Evolutionary conservation across 768 basidiomycete species (phyloP), one percentile per base, ranked within the genome.

Genomic region (Leccinum sublutescens): DNA sequence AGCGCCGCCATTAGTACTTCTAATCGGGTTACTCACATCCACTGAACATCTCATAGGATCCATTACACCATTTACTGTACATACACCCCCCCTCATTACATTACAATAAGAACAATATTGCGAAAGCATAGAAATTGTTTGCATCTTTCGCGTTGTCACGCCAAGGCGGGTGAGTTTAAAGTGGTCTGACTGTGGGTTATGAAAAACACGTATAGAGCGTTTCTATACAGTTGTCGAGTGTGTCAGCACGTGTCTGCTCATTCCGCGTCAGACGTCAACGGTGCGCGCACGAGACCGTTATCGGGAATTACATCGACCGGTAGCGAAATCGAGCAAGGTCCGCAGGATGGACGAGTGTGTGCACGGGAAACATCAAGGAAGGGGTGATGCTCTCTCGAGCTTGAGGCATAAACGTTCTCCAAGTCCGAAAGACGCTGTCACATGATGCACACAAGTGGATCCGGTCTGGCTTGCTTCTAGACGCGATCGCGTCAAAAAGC

Each of bases 381-480:
- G 59, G 54, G 48, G 25, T 52, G 63, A 50, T 59, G 48, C 33
- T 43, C 40, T 50, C 43, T 48, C 36, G 52, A 51, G 64, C 62
- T 64, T 60, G 68, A 71, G 69, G 69, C 60, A 54, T 58, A 66
- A 68, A 68, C 62, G 62, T 60, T 66, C 55, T 61, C 59, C 66
- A 63, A 65, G 66, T 62, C 58, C 38, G 54, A 64, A 64, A 60
- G 64, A 70, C 31, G 58, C 50, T 64, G 56, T 66, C 57, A 68
- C 55, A 53, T 51, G 54, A 54, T 40, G 38, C 38, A 55, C 19
- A 48, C 52, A 29, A n/a, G 21, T 51, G 21, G 51, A 49, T 55
- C 54, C 21, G 27, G 50, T 25, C 38, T 43, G 40, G 47, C 56
- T 47, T 54, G 34, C 14, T 45, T 45, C 43, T 45, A 47, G 51